Base-by-base conservation (phyloP, 140 eudicot species). In the Flaveria floridana region DNA sequence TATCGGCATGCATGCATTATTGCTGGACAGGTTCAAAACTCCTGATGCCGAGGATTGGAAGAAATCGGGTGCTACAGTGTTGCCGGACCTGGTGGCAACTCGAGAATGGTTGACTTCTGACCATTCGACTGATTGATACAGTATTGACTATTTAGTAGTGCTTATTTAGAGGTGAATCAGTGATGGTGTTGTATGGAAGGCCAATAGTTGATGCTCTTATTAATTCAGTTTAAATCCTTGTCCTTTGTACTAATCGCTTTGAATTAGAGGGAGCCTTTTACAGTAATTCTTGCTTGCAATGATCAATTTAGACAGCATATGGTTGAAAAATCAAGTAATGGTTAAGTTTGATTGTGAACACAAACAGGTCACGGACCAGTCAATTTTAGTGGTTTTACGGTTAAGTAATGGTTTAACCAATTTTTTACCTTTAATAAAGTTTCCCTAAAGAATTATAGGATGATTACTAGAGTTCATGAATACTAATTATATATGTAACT, bases 1-100 rank as follows among this genome's bases (percentile, higher is more conserved):
- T 68, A 78, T 90, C 20, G 99, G 99, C 18, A 94, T 94, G 99
- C 97, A 94, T 65, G 97, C 95, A 1, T 70, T 94, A 57, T 73
- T 94, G 76, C 79, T 94, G 78, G 99, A 94, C 79, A 73, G 99
- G 68, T 94, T 94, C 64, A 85, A 87, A 51, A 89, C 84, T 9
- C 94, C 95, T 0, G 94, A 91, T 84, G 97, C 97, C 12, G 73
- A 84, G 55, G 44, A 53, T 72, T 89, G 97, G 97, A 85, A 81
- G 84, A 78, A 85, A 63, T 76, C 91, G 3, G 96, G 97, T 62
- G 96, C 95, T 28, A 82, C 84, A 0, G 97, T 91, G 75, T 76
- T 87, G 20, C 95, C 94, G 8, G 87, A 91, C 83, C 85, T 91
- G 76, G 84, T 83, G 70, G 89, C 96, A 2, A 91, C 85, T 6